Base-by-base conservation (phyloP, 2,329 filamentous ascomycete species). In the Aspergillus arachidicola region DNA sequence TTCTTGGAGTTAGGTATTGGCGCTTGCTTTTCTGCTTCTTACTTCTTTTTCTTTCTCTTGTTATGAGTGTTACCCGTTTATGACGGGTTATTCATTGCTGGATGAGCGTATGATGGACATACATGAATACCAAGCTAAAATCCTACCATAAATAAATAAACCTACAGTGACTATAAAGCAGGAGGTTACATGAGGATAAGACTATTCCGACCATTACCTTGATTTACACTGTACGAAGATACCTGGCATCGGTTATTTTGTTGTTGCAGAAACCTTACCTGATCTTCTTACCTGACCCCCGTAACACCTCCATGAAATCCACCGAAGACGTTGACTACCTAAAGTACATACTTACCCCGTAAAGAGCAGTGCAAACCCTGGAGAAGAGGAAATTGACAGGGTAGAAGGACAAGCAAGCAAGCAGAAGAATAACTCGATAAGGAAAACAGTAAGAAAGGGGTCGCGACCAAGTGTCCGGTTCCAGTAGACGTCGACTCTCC, bases 261-360 rank as follows among this genome's bases (percentile, higher is more conserved):
- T 60, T 64, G 64, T 68, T 68, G 38, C 56, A 72, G 34, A 72
- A 69, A 69, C 74, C 78, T 79, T 80, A 80, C 78, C 78, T 78
- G 76, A 75, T 77, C 78, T 78, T 78, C 78, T 79, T 78, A 79
- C 76, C 78, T 79, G 68, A 71, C 62, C 64, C 64, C 64, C 62
- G 66, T 58, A 60, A 59, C 60, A 62, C 62, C 69, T 63, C 58
- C 62, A 63, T 64, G 43, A 64, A 64, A 60, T 63, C 61, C 65
- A 64, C 68, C 66, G 53, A 64, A 62, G 61, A 64, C 60, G 64
- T 69, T 65, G 56, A 67, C 71, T 70, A 68, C 72, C 72, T 78
- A 79, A 76, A 73, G 69, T 80, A 80, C 78, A 81, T 80, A 81
- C 79, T 79, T 76, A 79, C 73, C 76, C 72, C 60, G 62, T 63